Conservation (phyloP, 768 basidiomycete genomes). For the Floccularia luteovirens region DNA sequence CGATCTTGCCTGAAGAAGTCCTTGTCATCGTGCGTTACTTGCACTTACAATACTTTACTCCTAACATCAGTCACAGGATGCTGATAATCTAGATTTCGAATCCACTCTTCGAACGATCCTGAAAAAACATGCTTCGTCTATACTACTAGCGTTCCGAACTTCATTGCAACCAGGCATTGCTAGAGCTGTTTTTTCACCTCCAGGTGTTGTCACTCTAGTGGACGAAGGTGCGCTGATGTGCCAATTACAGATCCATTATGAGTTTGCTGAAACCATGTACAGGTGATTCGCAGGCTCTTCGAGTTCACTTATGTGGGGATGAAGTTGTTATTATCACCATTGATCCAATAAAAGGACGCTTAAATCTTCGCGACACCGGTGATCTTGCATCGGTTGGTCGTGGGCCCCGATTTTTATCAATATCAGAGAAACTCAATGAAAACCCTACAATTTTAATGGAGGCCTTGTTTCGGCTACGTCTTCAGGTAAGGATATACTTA, state of each 20-base stretch:
- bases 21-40: slow-evolving; percentile 49
- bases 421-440: slow-evolving; percentile 63
- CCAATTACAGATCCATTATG: not conserved
- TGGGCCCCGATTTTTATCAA: slow-evolving; percentile 51
- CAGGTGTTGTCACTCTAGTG: slow-evolving; percentile 50
- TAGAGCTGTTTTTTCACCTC: slow-evolving; percentile 51
- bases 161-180: slow-evolving; percentile 45
- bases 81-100: slow-evolving; percentile 71
- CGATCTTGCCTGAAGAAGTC: slow-evolving; percentile 28
- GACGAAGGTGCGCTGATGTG: slow-evolving; percentile 40
- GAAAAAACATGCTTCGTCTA: slow-evolving; percentile 53
- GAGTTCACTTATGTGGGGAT: slow-evolving; percentile 66
- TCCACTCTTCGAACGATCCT: slow-evolving; percentile 56
- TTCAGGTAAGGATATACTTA: slow-evolving; percentile 39
- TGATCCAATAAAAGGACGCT: slow-evolving; percentile 71
- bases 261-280: slow-evolving; percentile 2
- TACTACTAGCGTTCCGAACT: slow-evolving; percentile 48
- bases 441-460: slow-evolving; percentile 53
- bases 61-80: slow-evolving; percentile 37
- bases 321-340: slow-evolving; percentile 72
- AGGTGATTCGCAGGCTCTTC: slow-evolving; percentile 56
- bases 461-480: slow-evolving; percentile 50
- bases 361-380: slow-evolving; percentile 76
- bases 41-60: not conserved
- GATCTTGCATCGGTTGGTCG: slow-evolving; percentile 71